Evolutionary conservation across 495 filamentous ascomycete genomes (phyloP).

Genomic region (Lepraria neglecta): DNA sequence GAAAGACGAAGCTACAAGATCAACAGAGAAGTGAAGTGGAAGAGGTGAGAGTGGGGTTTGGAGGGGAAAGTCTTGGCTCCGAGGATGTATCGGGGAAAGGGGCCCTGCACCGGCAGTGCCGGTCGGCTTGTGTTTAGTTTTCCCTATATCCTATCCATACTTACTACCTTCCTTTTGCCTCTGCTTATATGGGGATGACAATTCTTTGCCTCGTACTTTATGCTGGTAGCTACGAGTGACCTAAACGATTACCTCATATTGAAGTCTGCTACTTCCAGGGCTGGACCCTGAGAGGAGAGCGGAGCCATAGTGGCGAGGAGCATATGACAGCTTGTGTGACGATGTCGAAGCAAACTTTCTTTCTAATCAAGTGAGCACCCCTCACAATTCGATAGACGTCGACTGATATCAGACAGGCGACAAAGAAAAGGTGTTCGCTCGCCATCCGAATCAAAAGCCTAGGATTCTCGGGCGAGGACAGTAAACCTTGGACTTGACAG

Average conservation of each 20-base stretch:
- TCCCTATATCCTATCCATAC: not conserved
- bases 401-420: too few species aligned
- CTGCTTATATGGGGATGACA: not conserved
- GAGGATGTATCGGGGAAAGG: too few species aligned
- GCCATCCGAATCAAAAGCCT: not conserved
- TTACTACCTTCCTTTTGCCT: not conserved
- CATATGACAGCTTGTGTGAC: too few species aligned
- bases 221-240: too few species aligned
- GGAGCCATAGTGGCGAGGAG: not conserved
- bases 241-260: too few species aligned
- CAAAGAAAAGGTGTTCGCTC: too few species aligned
- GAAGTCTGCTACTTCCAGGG: too few species aligned
- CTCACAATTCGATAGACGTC: not conserved
- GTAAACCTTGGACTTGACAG: not conserved
- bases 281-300: not conserved
- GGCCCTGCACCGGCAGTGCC: not conserved
- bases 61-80: slow-evolving; percentile 3
- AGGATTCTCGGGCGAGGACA: not conserved
- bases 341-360: not conserved
- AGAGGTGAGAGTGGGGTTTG: not conserved
- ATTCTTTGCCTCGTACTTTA: too few species aligned
- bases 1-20: too few species aligned
- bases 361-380: slow-evolving; percentile 3
- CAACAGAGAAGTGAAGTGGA: too few species aligned
- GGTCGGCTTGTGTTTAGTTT: not conserved